Conservation (phyloP, 805 yeast species). For the Kockiozyma suomiensis region DNA sequence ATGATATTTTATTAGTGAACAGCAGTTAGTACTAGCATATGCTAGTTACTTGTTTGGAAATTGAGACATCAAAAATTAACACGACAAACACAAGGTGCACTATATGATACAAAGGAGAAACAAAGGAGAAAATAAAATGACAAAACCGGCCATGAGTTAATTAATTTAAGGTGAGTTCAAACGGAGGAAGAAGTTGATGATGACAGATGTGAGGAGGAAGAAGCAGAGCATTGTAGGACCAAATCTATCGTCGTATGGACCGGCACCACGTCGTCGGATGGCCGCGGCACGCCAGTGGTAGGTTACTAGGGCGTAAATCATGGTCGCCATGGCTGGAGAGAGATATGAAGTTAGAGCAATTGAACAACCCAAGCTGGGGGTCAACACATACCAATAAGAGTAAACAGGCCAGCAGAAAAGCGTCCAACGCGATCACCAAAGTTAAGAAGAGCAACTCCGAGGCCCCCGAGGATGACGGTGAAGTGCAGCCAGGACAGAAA, state of each 20-base stretch:
- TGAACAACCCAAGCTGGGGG: no score
- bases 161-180: slow-evolving; percentile 48
- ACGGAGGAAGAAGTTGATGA: slow-evolving; percentile 87
- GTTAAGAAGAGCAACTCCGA: slow-evolving; percentile 93
- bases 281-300: slow-evolving; percentile 99
- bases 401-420: slow-evolving; percentile 90
- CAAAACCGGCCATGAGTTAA: slow-evolving; percentile 55
- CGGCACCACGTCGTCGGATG: slow-evolving; percentile 94
- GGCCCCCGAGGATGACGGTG: slow-evolving; percentile 96
- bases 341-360: no score
- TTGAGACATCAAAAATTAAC: background rate
- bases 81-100: background rate
- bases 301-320: slow-evolving; percentile 92
- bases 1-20: no score
- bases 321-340: slow-evolving; percentile 84
- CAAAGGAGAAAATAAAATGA: background rate
- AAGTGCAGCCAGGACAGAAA: slow-evolving; percentile 97
- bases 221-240: slow-evolving; percentile 98
- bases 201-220: slow-evolving; percentile 89
- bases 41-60: no score
- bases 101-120: background rate
- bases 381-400: slow-evolving; percentile 57
- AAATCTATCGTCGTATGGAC: slow-evolving; percentile 98
- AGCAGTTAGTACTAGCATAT: no score
- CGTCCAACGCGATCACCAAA: slow-evolving; percentile 95